phyloP scores from a whole-genome alignment of 2,329 filamentous ascomycete genomes.

The Botryotinia narcissicola region DNA sequence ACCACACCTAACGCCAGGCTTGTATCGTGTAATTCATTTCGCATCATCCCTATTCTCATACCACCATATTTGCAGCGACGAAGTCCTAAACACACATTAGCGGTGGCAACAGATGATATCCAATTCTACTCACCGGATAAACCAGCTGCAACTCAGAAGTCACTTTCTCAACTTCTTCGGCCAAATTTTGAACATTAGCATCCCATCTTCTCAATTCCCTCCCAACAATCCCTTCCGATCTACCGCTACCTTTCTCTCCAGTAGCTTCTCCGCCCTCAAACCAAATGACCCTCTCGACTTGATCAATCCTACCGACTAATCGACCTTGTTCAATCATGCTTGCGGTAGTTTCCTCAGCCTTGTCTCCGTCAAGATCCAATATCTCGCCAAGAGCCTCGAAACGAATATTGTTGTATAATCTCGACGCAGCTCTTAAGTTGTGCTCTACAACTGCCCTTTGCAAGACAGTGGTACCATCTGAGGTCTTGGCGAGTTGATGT shows the following conservation, averaged over 20 bases:
- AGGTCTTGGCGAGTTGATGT: constrained; percentile 86
- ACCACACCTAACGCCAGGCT: constrained; percentile 31
- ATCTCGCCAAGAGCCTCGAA: constrained; percentile 73
- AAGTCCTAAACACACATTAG: constrained; percentile 47
- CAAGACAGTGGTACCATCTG: constrained; percentile 89
- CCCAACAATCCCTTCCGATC: constrained; percentile 60
- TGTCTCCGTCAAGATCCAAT: constrained; percentile 73
- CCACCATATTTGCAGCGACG: constrained; percentile 53
- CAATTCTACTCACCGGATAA: constrained; percentile 61
- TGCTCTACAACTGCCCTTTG: constrained; percentile 94
- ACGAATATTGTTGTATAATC: constrained; percentile 73
- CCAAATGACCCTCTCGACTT: constrained; percentile 83
- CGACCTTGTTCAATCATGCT: constrained; percentile 95
- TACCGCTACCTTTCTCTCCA: constrained; percentile 65
- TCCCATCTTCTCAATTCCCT: constrained; percentile 85
- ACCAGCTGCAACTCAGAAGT: constrained; percentile 77
- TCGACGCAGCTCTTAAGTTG: constrained; percentile 83
- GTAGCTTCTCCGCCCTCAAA: constrained; percentile 76
- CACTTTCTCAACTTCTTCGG: constrained; percentile 86
- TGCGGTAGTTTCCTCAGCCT: constrained; percentile 87
- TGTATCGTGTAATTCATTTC: constrained; percentile 22
- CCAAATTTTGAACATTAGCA: constrained; percentile 77
- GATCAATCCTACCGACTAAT: constrained; percentile 84
- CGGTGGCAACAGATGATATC: not conserved
- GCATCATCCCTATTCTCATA: constrained; percentile 33